phyloP scores from a whole-genome alignment of 2,329 filamentous ascomycete species.

The Talaromyces sp. region DNA sequence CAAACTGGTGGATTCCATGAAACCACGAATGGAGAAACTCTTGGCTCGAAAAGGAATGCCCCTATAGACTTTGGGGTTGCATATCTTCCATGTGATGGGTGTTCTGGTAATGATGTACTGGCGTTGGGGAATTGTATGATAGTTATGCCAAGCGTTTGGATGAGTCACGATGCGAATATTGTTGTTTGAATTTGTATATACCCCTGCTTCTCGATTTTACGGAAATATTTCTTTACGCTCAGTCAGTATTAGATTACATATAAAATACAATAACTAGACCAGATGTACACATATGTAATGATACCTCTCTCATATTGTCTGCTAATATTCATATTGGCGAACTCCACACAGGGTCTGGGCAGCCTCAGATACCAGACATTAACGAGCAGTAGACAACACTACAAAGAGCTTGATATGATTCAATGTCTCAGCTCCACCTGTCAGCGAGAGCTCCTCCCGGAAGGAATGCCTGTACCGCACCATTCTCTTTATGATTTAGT shows the following conservation, averaged over 20 bases:
- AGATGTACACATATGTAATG: background rate
- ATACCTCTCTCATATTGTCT: background rate
- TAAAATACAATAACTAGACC: background rate
- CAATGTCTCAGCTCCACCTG: slow-evolving; percentile 3
- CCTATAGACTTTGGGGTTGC: background rate
- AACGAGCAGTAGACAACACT: too few relatives aligned
- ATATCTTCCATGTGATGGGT: background rate
- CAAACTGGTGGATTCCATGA: slow-evolving; percentile 13
- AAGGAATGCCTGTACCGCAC: slow-evolving; percentile 26
- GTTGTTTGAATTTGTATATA: background rate
- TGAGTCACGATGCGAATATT: background rate
- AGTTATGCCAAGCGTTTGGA: background rate
- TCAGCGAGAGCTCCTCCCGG: slow-evolving; percentile 17
- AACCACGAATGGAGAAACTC: slow-evolving; percentile 10
- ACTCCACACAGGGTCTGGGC: background rate
- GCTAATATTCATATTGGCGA: background rate
- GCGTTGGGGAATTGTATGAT: background rate
- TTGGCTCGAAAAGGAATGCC: slow-evolving; percentile 11
- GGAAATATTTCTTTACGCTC: background rate
- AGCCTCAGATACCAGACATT: background rate
- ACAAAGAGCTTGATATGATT: too few relatives aligned
- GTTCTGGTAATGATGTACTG: background rate
- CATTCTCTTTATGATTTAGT: slow-evolving; percentile 22
- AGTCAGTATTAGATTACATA: background rate
- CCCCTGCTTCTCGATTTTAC: background rate